Evolutionary conservation across 371 early-diverging fungal species (phyloP).

Genomic region (Apophysomyces ossiformis): DNA sequence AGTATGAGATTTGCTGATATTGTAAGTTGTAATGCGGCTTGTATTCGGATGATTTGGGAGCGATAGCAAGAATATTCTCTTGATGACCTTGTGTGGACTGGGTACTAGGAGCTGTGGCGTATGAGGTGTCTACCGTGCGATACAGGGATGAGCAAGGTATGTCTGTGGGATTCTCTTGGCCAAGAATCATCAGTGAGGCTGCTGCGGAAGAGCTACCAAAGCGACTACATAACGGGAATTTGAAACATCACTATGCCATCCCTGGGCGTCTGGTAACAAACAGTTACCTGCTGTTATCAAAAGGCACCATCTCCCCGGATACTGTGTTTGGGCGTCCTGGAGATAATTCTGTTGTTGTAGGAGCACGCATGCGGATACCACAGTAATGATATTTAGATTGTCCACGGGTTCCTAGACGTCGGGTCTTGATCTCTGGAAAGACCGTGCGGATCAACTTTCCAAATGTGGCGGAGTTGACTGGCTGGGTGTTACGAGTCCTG

Average conservation of each 20-base stretch:
- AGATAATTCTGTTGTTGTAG: constrained; percentile 8
- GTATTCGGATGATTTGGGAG: neutral
- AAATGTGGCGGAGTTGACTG: constrained; percentile 73
- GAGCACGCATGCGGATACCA: constrained; percentile 42
- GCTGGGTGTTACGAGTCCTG: constrained; percentile 36
- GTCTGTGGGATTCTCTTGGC: neutral
- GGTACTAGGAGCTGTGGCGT: neutral
- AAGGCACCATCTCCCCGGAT: neutral
- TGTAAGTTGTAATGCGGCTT: neutral
- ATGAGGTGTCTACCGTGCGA: neutral
- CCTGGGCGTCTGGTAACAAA: neutral
- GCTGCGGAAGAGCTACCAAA: neutral
- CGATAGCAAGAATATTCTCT: neutral
- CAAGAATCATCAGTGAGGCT: neutral
- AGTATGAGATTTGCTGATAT: neutral
- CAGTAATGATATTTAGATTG: constrained; percentile 68
- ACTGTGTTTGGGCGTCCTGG: neutral
- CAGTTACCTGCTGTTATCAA: neutral
- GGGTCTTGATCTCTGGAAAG: constrained; percentile 64
- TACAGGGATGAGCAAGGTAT: neutral
- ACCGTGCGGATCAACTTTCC: constrained; percentile 69
- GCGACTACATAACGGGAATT: neutral
- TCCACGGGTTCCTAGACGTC: constrained; percentile 68
- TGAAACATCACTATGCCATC: neutral
- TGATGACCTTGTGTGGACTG: neutral